Base-by-base conservation (phyloP, 176 grass and related monocot genomes). In the Avena sativa region DNA sequence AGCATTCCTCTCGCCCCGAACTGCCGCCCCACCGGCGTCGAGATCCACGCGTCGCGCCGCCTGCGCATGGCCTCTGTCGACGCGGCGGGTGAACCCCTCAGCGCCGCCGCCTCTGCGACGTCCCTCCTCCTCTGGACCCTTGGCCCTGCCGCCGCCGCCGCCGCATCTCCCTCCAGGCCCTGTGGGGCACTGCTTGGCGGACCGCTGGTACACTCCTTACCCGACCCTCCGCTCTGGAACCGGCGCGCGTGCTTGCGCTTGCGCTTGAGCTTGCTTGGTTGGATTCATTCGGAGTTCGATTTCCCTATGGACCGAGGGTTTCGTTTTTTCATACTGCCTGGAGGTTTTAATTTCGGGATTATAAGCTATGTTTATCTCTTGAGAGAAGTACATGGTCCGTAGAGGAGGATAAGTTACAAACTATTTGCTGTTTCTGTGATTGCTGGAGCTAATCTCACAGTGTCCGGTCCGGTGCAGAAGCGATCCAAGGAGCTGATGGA, bases 71-170 rank as follows among this genome's bases (percentile, higher is more conserved):
- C 59, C 8, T n/a, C 30, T 38, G 84, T 59, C 44, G 87, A 84
- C 63, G 57, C 71, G 5, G 9, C 26, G 30, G 79, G 9, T 15
- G 89, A 87, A 58, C 80, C 87, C 46, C 84, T 88, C 63, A 63
- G 61, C 70, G 25, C 46, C 10, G 72, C 25, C 16, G 61, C 77
- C 20, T 87, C 64, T 5, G 21, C 85, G n/a, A 34, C 81, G 28
- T 50, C 12, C n/a, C 84, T 91, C 81, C 89, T 94, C 58, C 78
- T 66, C 32, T 71, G 89, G 51, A 87, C 87, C n/a, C 52, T 94
- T 40, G 89, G 81, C 36, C 73, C 79, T 49, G 21, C 58, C 71
- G 70, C 69, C 21, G 3, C 69, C 21, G 3, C 79, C 51, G 61
- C 38, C 43, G 53, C 55, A 44, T 76, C 87, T 58, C 76, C 84